Base-by-base conservation (phyloP, 1,139 yeast genomes). In the Geotrichum phurueaensis region DNA sequence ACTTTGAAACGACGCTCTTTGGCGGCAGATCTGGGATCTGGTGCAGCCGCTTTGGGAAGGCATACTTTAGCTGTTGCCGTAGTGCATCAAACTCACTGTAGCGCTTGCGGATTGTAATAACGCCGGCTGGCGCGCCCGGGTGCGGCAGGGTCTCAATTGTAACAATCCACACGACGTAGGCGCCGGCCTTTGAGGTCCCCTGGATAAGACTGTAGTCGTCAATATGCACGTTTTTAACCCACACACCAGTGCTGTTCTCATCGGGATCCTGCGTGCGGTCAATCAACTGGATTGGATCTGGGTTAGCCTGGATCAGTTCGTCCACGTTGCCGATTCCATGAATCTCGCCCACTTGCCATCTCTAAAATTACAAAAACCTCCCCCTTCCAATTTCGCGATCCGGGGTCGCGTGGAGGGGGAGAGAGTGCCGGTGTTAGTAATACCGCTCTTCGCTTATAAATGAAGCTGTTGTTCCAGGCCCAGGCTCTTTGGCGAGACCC, bases 11-110 rank as follows among this genome's bases (percentile, higher is more conserved):
- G 51, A 80, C 74, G 57, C 84, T 82, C 68, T 87, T 87, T 0
- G 89, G 85, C 0, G 96, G 96, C 43, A 89, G 73, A 27, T 68
- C 73, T 1, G 92, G 90, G 2, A 89, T 78, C 55, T 80, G 78
- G 15, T 73, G 73, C n/a, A 67, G 64, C 27, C 75, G 71, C 6
- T 73, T 64, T 0, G 81, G 81, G 67, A 76, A 81, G 36, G 73
- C 74, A 2, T 62, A 61, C 10, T 75, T 67, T n/a, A 89, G 71
- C 10, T 70, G 67, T 0, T 67, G 66, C 39, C 87, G 76, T 43
- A 89, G 76, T 48, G 64, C 63, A 54, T 77, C 86, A 63, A 89
- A 80, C 63, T 89, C 95, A 60, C 83, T 80, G 70, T 86, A 88
- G 62, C 96, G 75, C 69, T 84, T 84, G 67, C 84, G 79, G 15